phyloP scores from a whole-genome alignment of 148 eudicot genomes.

The Cornus suecica region DNA sequence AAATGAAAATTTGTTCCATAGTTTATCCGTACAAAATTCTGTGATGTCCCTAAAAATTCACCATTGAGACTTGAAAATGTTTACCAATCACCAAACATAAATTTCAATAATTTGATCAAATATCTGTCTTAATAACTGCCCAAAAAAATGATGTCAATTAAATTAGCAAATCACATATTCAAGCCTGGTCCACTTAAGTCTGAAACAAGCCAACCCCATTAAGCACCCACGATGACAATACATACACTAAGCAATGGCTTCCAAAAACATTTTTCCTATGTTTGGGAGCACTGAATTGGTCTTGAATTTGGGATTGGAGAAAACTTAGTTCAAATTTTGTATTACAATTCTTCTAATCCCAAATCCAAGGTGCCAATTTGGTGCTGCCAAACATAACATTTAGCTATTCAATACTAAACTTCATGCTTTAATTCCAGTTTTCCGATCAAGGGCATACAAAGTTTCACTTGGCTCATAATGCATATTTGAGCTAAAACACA shows the following conservation, averaged over 20 bases:
- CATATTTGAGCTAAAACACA: no score
- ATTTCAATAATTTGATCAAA: not conserved
- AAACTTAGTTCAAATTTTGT: no score
- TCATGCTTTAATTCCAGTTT: not conserved
- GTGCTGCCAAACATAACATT: no score
- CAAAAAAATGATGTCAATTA: not conserved
- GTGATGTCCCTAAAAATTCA: not conserved
- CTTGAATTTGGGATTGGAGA: no score
- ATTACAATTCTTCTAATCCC: no score
- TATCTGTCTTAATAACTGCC: not conserved
- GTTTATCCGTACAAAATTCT: constrained; percentile 18
- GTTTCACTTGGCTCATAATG: no score
- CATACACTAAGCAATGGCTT: not conserved
- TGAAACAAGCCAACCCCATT: not conserved
- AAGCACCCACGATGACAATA: not conserved
- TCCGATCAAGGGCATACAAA: no score
- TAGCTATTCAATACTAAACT: not conserved
- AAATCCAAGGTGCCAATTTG: no score
- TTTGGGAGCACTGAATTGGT: no score
- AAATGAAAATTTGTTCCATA: constrained; percentile 26
- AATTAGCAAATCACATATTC: not conserved
- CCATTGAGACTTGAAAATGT: not conserved
- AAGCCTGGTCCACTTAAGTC: not conserved
- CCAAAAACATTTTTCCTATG: no score
- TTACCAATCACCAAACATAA: not conserved